A percentile compares a stretch with the other conserved stretches of the same genome.
phyloP scores from a whole-genome alignment of 768 basidiomycete species.

The Trametes sanguinea region DNA sequence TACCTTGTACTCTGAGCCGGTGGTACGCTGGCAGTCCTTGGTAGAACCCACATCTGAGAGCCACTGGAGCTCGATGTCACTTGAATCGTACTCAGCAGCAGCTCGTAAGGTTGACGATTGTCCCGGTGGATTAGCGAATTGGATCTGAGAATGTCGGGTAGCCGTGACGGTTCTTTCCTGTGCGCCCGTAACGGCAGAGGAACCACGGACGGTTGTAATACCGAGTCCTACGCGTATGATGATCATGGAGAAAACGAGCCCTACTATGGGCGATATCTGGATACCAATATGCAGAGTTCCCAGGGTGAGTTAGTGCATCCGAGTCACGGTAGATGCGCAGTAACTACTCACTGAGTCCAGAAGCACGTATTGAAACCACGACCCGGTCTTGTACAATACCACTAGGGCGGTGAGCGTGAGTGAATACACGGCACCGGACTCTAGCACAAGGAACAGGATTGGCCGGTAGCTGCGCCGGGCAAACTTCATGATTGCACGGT shows the following conservation, averaged over 20 bases:
- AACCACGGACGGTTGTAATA: constrained; percentile 27
- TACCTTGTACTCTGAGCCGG: too few relatives aligned
- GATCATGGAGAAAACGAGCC: constrained; percentile 43
- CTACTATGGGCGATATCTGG: constrained; percentile 24
- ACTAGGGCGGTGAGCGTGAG: constrained; percentile 36
- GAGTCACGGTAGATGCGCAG: too few relatives aligned
- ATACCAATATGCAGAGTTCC: background rate
- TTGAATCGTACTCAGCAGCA: too few relatives aligned
- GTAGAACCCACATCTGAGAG: too few relatives aligned
- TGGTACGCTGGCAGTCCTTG: too few relatives aligned
- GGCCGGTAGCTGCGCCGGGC: constrained; percentile 32
- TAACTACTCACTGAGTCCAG: constrained; percentile 37
- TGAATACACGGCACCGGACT: constrained; percentile 42
- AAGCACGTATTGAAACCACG: constrained; percentile 41
- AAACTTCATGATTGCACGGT: constrained; percentile 29
- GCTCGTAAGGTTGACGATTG: too few relatives aligned
- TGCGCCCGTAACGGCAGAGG: background rate
- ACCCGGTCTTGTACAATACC: constrained; percentile 36
- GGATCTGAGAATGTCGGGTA: background rate
- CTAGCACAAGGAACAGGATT: constrained; percentile 38
- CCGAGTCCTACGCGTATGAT: constrained; percentile 44
- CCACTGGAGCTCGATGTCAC: too few relatives aligned
- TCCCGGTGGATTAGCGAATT: background rate
- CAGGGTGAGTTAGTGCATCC: too few relatives aligned
- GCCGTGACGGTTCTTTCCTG: background rate